These are phyloP conservation scores for Phytophthora vignae DNA, from an alignment of 352 stramenopile genomes.

Conservation along the genomic window DNA sequence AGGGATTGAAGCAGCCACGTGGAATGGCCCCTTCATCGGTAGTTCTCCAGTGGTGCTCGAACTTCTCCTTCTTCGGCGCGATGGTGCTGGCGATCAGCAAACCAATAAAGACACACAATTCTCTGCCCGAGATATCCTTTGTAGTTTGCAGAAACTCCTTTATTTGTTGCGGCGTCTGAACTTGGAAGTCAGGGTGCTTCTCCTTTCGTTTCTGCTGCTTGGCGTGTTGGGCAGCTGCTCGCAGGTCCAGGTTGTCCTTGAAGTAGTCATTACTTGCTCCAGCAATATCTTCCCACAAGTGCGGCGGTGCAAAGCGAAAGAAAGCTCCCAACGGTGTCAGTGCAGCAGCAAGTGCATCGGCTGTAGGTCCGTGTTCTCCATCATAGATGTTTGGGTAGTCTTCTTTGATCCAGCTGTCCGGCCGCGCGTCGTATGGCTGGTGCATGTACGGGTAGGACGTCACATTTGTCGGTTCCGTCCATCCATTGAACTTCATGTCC, in stretches of 20 bases:
- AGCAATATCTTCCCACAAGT: constrained; percentile 6
- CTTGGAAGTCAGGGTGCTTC: constrained; percentile 4
- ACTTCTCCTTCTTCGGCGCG: too few relatives aligned
- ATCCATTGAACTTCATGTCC: constrained; percentile 8
- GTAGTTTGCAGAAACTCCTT: background rate
- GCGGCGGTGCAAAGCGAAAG: background rate
- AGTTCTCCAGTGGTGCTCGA: too few relatives aligned
- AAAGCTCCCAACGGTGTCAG: background rate
- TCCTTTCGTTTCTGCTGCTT: background rate
- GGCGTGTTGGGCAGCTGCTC: constrained; percentile 6
- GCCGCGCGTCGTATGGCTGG: constrained; percentile 5
- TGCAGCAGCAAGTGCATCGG: background rate
- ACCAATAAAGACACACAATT: background rate
- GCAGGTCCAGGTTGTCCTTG: constrained; percentile 1
- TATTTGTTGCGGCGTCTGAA: background rate
- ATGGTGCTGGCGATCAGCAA: too few relatives aligned
- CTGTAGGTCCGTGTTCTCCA: constrained; percentile 9
- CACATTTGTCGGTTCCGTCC: background rate
- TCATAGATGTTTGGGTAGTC: constrained; percentile 12
- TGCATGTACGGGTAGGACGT: constrained; percentile 21
- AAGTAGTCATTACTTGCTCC: constrained; percentile 11
- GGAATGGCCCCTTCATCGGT: too few relatives aligned
- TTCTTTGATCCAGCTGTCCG: background rate
- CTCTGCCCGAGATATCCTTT: constrained; percentile 6
- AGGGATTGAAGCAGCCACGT: constrained; percentile 1